Percentiles rank a stretch among this genome's conserved stretches.
These are phyloP conservation scores for Fusarium goolgardi DNA, from an alignment of 2,329 filamentous ascomycete species.

Conservation along the genomic window DNA sequence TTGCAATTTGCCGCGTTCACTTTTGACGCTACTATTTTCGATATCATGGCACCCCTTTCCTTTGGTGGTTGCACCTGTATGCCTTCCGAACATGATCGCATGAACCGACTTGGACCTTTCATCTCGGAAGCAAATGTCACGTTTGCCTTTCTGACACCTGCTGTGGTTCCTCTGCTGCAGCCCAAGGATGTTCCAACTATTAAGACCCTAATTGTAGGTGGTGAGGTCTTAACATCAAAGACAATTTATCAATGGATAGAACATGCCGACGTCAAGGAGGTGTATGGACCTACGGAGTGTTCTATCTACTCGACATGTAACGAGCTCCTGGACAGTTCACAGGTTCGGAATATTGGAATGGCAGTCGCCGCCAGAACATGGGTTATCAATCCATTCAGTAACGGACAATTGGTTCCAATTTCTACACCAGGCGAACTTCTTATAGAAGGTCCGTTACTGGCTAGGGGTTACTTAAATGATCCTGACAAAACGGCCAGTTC, in stretches of 20 bases:
- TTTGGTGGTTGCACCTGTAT: neutral
- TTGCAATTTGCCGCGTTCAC: conserved; percentile 1
- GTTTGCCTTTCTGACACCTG: neutral
- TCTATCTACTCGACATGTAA: neutral
- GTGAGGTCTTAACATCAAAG: neutral
- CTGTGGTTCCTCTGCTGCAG: neutral
- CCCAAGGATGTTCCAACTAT: neutral
- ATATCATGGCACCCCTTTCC: neutral
- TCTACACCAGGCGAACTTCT: conserved; percentile 5
- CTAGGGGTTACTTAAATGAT: conserved; percentile 1
- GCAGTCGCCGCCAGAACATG: neutral
- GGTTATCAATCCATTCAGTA: neutral
- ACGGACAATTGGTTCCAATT: neutral
- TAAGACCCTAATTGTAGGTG: neutral
- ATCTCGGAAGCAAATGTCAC: neutral
- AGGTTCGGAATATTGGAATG: neutral
- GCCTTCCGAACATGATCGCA: neutral
- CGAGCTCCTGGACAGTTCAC: neutral
- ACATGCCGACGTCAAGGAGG: neutral
- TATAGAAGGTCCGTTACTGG: neutral
- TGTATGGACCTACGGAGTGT: conserved; percentile 1
- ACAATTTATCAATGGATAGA: neutral
- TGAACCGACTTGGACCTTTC: conserved; percentile 4
- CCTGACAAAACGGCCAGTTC: neutral
- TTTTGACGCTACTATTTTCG: conserved; percentile 1